phyloP scores from a whole-genome alignment of 2,329 filamentous ascomycete species.

The Scortechinia acanthostroma region DNA sequence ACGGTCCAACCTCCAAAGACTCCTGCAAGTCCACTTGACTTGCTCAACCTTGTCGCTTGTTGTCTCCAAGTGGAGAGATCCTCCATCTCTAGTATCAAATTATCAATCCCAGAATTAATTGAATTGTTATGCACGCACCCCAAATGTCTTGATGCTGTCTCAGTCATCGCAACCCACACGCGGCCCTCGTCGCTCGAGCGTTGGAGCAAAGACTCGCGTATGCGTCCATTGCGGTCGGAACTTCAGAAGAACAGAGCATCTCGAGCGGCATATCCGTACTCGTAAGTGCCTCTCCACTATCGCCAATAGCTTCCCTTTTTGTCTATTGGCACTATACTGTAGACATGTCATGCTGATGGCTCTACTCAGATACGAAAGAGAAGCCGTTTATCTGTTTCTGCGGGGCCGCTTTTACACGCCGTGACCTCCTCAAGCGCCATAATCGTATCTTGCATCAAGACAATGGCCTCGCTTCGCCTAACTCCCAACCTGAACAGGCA shows the following conservation, averaged over 20 bases:
- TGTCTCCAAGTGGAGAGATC: no score
- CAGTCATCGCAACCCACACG: background rate
- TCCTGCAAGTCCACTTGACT: no score
- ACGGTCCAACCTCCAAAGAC: background rate
- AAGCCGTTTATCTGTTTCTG: slow-evolving; percentile 35
- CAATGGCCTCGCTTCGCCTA: slow-evolving; percentile 5
- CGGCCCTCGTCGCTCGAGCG: slow-evolving; percentile 7
- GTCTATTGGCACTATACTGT: background rate
- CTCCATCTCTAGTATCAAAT: no score
- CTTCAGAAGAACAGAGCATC: slow-evolving; percentile 36
- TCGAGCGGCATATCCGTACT: slow-evolving; percentile 34
- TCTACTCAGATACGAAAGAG: slow-evolving; percentile 35
- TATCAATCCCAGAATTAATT: no score
- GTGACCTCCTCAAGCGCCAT: slow-evolving; percentile 34
- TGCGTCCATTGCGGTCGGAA: slow-evolving; percentile 31
- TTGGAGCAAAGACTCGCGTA: slow-evolving; percentile 10
- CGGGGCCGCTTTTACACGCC: slow-evolving; percentile 32
- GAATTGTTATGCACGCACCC: background rate
- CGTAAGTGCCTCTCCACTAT: slow-evolving; percentile 22
- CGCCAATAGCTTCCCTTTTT: background rate
- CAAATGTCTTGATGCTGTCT: background rate
- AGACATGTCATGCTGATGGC: background rate
- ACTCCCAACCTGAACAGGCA: background rate
- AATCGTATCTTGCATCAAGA: slow-evolving; percentile 27
- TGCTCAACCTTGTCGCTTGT: no score